phyloP scores from a whole-genome alignment of 2,329 filamentous ascomycete genomes.

The Fusarium robinianum region DNA sequence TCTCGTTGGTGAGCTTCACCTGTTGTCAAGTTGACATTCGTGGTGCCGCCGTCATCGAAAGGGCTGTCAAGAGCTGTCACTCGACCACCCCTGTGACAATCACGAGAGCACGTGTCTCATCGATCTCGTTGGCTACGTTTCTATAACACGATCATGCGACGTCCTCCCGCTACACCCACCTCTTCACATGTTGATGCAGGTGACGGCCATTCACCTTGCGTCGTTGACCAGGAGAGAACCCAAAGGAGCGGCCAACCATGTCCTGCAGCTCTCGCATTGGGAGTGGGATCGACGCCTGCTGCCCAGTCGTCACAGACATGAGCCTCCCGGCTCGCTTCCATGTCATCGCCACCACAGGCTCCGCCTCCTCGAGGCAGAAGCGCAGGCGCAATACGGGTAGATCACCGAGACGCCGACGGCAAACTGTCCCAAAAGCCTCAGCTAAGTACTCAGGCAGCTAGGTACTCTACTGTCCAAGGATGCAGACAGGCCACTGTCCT shows the following conservation, averaged over 20 bases:
- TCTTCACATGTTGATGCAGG: too few species aligned
- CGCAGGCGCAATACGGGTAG: constrained; percentile 6
- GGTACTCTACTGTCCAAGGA: background rate
- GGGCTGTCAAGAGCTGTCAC: too few species aligned
- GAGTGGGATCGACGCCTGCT: constrained; percentile 31
- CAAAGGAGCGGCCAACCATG: too few species aligned
- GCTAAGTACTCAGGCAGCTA: background rate
- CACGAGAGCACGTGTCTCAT: constrained; percentile 27
- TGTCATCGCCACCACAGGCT: constrained; percentile 21
- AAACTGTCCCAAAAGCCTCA: constrained; percentile 12
- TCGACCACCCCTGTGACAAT: constrained; percentile 16
- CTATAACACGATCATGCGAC: constrained; percentile 24
- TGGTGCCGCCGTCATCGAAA: background rate
- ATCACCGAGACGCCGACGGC: constrained; percentile 14
- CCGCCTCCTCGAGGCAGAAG: constrained; percentile 3
- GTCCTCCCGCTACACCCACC: constrained; percentile 22
- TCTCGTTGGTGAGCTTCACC: too few species aligned
- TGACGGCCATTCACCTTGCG: too few species aligned
- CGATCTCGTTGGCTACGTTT: constrained; percentile 9
- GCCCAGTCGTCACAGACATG: constrained; percentile 11
- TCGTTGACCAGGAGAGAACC: too few species aligned
- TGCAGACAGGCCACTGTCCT: constrained; percentile 4
- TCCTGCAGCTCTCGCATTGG: constrained; percentile 6
- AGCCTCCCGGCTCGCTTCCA: constrained; percentile 32
- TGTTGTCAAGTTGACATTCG: too few species aligned